A percentile compares a stretch with the other conserved stretches of the same genome.
Evolutionary conservation across 345 rosid genomes (phyloP).

Genomic region (Ailanthus altissimus): DNA sequence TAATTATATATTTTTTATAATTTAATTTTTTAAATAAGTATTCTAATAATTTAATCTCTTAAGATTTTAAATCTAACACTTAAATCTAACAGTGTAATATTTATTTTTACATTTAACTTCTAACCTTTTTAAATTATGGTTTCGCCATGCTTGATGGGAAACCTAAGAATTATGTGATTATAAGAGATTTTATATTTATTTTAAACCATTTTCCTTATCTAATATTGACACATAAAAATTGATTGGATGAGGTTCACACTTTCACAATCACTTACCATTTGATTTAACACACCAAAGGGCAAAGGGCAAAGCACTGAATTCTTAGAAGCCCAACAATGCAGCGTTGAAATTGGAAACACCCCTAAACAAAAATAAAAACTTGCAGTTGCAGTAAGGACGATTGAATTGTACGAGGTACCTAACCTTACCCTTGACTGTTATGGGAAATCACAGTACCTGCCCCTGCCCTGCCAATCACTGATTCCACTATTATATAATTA

Average conservation of each 20-base stretch:
- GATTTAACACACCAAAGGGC: too few relatives aligned
- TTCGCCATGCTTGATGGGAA: neutral
- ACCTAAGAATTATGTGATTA: neutral
- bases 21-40: too few relatives aligned
- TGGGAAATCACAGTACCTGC: neutral
- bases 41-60: too few relatives aligned
- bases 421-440: slow-evolving; percentile 11
- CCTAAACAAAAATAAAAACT: too few relatives aligned
- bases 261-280: too few relatives aligned
- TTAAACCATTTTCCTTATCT: neutral
- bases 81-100: too few relatives aligned
- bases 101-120: too few relatives aligned
- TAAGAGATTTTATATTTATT: too few relatives aligned
- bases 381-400: neutral
- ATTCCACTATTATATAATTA: neutral
- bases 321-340: neutral
- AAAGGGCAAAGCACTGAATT: neutral
- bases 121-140: too few relatives aligned
- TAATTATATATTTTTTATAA: too few relatives aligned
- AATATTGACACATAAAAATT: neutral
- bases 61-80: too few relatives aligned
- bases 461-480: neutral
- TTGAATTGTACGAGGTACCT: slow-evolving; percentile 28
- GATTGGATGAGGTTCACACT: too few relatives aligned
- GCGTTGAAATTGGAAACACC: neutral